A percentile compares a stretch with the other conserved stretches of the same genome.
phyloP scores from a whole-genome alignment of 805 yeast genomes.

The Nakazawaea anatomiae region DNA sequence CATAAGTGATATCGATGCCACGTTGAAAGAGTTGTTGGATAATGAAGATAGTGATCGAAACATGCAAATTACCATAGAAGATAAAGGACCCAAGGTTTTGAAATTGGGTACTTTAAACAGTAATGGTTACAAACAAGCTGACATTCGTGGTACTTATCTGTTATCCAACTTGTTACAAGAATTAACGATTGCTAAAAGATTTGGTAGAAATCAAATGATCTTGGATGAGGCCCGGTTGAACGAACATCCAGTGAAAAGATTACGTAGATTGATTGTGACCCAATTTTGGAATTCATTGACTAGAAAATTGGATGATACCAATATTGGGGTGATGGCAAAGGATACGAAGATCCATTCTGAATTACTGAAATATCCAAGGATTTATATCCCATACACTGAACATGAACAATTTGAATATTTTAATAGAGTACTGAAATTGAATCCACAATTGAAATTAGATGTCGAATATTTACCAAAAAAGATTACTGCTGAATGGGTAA shows the following conservation, averaged over 20 bases:
- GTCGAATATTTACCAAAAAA: constrained; percentile 72
- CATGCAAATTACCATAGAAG: constrained; percentile 81
- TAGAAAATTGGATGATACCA: constrained; percentile 56
- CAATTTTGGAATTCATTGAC: constrained; percentile 81
- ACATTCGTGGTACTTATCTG: constrained; percentile 86
- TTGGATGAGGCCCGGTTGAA: constrained; percentile 78
- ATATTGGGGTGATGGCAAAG: constrained; percentile 62
- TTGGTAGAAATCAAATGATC: constrained; percentile 72
- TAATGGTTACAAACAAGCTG: constrained; percentile 67
- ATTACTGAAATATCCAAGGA: constrained; percentile 59
- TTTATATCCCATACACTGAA: constrained; percentile 70
- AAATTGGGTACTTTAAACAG: constrained; percentile 80
- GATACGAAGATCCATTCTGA: constrained; percentile 72
- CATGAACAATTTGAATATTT: constrained; percentile 71
- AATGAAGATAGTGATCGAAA: constrained; percentile 84
- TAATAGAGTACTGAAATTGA: constrained; percentile 39
- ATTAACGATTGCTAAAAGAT: constrained; percentile 75
- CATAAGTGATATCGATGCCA: constrained; percentile 68
- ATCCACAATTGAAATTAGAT: constrained; percentile 56
- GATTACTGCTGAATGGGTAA: constrained; percentile 73
- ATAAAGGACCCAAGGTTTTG: constrained; percentile 77
- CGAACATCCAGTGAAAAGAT: constrained; percentile 81
- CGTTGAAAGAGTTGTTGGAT: constrained; percentile 60
- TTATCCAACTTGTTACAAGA: constrained; percentile 83
- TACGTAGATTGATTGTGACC: constrained; percentile 64